Conservation (phyloP, 2,329 filamentous ascomycete species). For the Fusarium ambrosium region DNA sequence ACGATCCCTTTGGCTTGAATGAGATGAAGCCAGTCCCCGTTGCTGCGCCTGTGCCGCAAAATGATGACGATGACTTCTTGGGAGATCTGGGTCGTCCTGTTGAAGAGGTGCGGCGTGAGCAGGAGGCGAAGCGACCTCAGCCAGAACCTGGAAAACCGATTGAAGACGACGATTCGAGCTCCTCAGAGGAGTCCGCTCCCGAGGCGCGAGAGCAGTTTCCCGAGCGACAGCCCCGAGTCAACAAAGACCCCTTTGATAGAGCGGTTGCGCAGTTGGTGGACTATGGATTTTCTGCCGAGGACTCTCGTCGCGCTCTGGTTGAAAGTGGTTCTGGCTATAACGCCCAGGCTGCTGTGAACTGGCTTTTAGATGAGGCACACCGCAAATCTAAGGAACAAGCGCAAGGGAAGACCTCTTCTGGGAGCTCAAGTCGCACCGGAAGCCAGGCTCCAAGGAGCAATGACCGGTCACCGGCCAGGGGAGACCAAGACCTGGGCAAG, state of each 20-base stretch:
- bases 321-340: conserved; percentile 85
- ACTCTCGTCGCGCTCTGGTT: conserved; percentile 82
- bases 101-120: conserved; percentile 70
- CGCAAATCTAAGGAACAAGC: conserved; percentile 82
- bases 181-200: conserved; percentile 57
- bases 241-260: conserved; percentile 71
- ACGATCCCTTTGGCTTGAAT: conserved; percentile 89
- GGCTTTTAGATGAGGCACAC: conserved; percentile 92
- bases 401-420: conserved; percentile 63
- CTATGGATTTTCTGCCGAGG: conserved; percentile 92
- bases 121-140: conserved; percentile 55
- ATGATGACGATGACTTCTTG: conserved; percentile 74
- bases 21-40: conserved; percentile 65
- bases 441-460: conserved; percentile 55
- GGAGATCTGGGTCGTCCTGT: conserved; percentile 75
- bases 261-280: conserved; percentile 91
- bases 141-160: conserved; percentile 69
- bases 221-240: conserved; percentile 43
- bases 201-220: conserved; percentile 37
- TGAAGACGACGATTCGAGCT: conserved; percentile 63
- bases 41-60: conserved; percentile 45
- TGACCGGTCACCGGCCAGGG: conserved; percentile 66
- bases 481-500: conserved; percentile 82
- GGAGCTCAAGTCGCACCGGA: conserved; percentile 49
- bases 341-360: conserved; percentile 88